A percentile compares a stretch with the other conserved stretches of the same genome.
These are phyloP conservation scores for Akanthomyces lecanii DNA, from an alignment of 2,329 filamentous ascomycete species.

Conservation along the genomic window DNA sequence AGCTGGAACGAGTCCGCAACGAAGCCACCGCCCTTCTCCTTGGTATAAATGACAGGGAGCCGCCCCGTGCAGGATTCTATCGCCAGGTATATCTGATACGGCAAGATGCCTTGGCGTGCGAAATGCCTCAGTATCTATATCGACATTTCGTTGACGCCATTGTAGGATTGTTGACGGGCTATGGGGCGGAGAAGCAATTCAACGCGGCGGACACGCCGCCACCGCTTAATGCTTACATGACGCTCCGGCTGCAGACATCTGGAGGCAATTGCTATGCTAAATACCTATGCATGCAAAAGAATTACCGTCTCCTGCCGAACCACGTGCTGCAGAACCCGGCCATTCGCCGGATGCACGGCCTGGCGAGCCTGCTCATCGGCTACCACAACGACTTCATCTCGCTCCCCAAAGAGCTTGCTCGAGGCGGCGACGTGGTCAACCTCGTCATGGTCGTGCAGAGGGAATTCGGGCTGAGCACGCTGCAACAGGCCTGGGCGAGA, in stretches of 20 bases:
- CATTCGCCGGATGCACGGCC: background rate
- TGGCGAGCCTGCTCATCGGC: background rate
- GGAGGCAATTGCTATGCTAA: background rate
- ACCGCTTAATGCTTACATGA: background rate
- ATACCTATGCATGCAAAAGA: background rate
- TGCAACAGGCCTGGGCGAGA: background rate
- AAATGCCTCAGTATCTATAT: background rate
- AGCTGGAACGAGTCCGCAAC: background rate
- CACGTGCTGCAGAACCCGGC: background rate
- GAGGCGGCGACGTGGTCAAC: background rate
- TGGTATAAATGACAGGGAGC: background rate
- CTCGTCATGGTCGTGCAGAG: background rate
- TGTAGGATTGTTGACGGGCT: background rate
- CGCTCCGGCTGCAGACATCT: background rate
- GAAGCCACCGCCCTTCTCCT: background rate
- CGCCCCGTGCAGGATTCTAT: background rate
- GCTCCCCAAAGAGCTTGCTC: background rate
- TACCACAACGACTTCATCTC: constrained; percentile 1
- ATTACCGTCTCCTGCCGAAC: background rate
- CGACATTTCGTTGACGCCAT: background rate
- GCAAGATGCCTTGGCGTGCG: background rate
- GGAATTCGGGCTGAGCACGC: background rate
- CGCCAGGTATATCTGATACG: background rate
- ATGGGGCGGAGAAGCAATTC: background rate
- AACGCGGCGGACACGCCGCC: background rate